Percentiles rank a stretch among this genome's conserved stretches.
These are phyloP conservation scores for Camellia japonica DNA, from an alignment of 148 eudicot species.

Conservation along the genomic window DNA sequence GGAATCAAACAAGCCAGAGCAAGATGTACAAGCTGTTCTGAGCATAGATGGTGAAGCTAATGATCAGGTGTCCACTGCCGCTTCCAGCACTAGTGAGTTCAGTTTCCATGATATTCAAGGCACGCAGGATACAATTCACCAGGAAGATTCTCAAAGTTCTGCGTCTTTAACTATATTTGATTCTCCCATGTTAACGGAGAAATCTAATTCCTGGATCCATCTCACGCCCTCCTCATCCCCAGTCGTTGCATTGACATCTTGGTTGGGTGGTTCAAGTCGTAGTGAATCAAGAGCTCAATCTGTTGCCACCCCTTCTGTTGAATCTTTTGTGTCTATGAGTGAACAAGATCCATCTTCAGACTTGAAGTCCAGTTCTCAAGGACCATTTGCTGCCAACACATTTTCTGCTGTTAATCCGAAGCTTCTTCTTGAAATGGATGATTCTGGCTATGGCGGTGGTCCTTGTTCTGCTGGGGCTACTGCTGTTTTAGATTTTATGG, in stretches of 20 bases:
- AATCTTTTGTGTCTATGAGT: slow-evolving; percentile 49
- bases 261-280: slow-evolving; percentile 54
- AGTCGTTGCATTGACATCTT: slow-evolving; percentile 56
- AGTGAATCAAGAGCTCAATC: slow-evolving; percentile 40
- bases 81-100: slow-evolving; percentile 34
- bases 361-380: slow-evolving; percentile 51
- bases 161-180: slow-evolving; percentile 49
- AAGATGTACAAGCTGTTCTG: slow-evolving; percentile 33
- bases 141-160: slow-evolving; percentile 72
- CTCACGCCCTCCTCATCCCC: slow-evolving; percentile 52
- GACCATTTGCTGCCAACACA: slow-evolving; percentile 38
- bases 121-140: slow-evolving; percentile 31
- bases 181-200: slow-evolving; percentile 83
- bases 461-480: slow-evolving; percentile 94
- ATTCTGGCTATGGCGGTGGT: slow-evolving; percentile 92
- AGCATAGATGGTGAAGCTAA: slow-evolving; percentile 38
- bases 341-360: slow-evolving; percentile 62
- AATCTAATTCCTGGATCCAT: slow-evolving; percentile 48
- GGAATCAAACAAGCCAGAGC: slow-evolving; percentile 25
- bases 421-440: slow-evolving; percentile 80
- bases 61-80: slow-evolving; percentile 40
- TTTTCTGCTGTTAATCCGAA: slow-evolving; percentile 51
- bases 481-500: slow-evolving; percentile 87
- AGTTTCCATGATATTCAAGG: slow-evolving; percentile 45
- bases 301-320: slow-evolving; percentile 49